Evolutionary conservation across 495 filamentous ascomycete genomes (phyloP).

Genomic region (Penicillium pulvis): DNA sequence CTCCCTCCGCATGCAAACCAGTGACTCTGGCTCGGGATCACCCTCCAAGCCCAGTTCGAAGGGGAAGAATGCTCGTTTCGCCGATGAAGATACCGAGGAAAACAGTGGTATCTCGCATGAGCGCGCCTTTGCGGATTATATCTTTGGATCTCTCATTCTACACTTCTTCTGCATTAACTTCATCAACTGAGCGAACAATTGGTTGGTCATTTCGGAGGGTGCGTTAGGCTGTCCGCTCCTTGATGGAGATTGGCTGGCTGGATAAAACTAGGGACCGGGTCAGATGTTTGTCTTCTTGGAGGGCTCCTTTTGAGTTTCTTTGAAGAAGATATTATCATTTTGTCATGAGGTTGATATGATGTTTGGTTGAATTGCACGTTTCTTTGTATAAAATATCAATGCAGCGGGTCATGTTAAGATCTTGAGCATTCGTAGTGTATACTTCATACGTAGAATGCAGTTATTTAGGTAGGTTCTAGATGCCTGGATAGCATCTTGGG

Average conservation of each 20-base stretch:
- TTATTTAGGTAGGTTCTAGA: background rate
- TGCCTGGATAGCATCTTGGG: background rate
- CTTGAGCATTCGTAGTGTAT: background rate
- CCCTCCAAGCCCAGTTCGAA: conserved; percentile 33
- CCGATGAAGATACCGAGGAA: conserved; percentile 28
- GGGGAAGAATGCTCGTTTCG: conserved; percentile 38
- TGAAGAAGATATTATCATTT: background rate
- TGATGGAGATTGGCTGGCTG: background rate
- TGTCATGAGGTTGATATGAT: background rate
- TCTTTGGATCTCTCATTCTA: conserved; percentile 90
- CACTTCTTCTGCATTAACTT: conserved; percentile 99
- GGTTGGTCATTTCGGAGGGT: background rate
- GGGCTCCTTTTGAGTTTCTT: background rate
- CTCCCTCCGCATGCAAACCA: conserved; percentile 89
- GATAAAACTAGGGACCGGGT: conserved; percentile 1
- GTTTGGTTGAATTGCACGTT: conserved; percentile 10
- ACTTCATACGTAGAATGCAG: background rate
- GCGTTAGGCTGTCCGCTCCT: background rate
- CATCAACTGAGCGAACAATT: conserved; percentile 71
- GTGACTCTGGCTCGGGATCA: conserved; percentile 18
- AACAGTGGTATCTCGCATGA: conserved; percentile 47
- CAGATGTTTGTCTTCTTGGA: conserved; percentile 4
- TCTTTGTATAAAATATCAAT: conserved; percentile 20
- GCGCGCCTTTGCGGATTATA: conserved; percentile 92
- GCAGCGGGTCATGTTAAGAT: conserved; percentile 1